These are phyloP conservation scores for Penicillium sp. DNA, from an alignment of 2,329 filamentous ascomycete genomes.

Conservation along the genomic window DNA sequence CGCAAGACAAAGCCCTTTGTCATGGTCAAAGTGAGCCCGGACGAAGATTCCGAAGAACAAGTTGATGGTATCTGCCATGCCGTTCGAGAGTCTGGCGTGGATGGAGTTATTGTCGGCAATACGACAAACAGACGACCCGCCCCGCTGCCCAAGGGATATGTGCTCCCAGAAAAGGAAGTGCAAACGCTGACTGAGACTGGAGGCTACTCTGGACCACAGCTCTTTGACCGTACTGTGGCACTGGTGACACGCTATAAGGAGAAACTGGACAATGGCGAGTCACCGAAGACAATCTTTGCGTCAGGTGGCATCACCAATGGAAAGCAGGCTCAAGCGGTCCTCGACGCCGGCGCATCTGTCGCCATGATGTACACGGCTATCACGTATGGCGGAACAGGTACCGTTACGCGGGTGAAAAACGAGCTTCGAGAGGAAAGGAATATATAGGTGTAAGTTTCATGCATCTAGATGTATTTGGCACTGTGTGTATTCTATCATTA, in stretches of 20 bases:
- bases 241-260: slow-evolving; percentile 77
- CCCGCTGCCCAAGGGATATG: slow-evolving; percentile 63
- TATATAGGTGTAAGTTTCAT: slow-evolving; percentile 16
- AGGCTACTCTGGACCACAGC: slow-evolving; percentile 84
- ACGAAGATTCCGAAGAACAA: slow-evolving; percentile 82
- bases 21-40: slow-evolving; percentile 97
- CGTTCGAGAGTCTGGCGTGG: slow-evolving; percentile 77
- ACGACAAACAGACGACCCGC: slow-evolving; percentile 81
- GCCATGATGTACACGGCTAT: slow-evolving; percentile 87
- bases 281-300: slow-evolving; percentile 63
- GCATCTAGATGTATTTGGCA: neutral
- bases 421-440: slow-evolving; percentile 41
- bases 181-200: slow-evolving; percentile 70
- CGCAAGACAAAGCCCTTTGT: slow-evolving; percentile 72
- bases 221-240: slow-evolving; percentile 74
- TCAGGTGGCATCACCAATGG: slow-evolving; percentile 91
- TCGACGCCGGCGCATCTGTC: slow-evolving; percentile 85
- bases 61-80: slow-evolving; percentile 85
- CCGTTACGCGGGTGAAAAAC: slow-evolving; percentile 51
- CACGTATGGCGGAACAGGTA: slow-evolving; percentile 61
- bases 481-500: slow-evolving; percentile 4
- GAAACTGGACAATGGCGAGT: slow-evolving; percentile 55
- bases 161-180: slow-evolving; percentile 64
- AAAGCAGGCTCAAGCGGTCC: slow-evolving; percentile 71
- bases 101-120: slow-evolving; percentile 95